Base-by-base conservation (phyloP, 2,329 filamentous ascomycete genomes). In the Fusarium solani-melongenae region DNA sequence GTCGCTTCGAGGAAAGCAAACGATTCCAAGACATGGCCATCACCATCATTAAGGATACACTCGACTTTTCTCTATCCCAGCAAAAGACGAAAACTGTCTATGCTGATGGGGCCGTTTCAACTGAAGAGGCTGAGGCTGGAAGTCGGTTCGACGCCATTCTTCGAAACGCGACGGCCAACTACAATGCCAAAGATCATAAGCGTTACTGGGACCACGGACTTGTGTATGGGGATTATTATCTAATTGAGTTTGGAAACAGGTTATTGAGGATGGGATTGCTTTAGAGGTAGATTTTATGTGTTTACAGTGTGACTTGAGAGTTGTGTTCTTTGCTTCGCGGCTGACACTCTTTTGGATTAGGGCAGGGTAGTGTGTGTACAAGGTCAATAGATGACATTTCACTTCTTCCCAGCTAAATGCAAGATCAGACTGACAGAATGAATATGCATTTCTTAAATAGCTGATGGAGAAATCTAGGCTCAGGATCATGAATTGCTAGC, bases 171-270 rank as follows among this genome's bases (percentile, higher is more conserved):
- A 83, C 81, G 0, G 81, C 81, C 0, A 82, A 82, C 44, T 76
- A 82, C 60, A 83, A 83, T 31, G 72, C 73, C 0, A 72, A 78
- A 8, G 80, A 80, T 6, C 74, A 76, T 14, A 77, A 77, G 66
- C 64, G 80, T 34, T 82, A 81, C 36, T 78, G 79, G 70, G 78
- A 83, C 12, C 82, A 84, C 67, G 86, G 86, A 0, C 64, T 88
- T 11, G 86, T 88, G 2, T 88, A 87, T 78, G 86, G 82, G 0
- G 86, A 87, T 69, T 88, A 88, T 67, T 88, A 84, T 67, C 75
- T 87, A 17, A 74, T 87, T 6, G 84, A 73, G 29, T 73, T 73
- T 69, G 71, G 71, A 6, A 73, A 73, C 8, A 53, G 68, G 39
- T 5, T 73, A 15, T 10, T 73, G 2, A 73, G 68, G 44, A 73